Conservation (phyloP, 768 basidiomycete species). For the Kondoa subrosea region DNA sequence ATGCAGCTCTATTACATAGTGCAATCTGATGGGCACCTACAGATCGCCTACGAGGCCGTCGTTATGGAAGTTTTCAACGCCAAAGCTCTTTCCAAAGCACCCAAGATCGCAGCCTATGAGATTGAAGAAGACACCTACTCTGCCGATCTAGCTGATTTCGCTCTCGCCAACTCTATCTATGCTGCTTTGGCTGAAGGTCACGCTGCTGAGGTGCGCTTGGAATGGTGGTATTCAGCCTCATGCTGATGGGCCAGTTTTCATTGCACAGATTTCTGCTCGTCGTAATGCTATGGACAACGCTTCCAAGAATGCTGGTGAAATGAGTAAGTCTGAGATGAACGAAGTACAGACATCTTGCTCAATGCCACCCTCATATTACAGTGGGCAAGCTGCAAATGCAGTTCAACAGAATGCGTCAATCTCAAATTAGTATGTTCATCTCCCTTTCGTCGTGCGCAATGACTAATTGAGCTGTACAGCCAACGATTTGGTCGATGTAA, state of each 20-base stretch:
- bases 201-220: constrained; percentile 63
- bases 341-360: no score
- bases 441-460: constrained; percentile 10
- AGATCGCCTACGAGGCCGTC: constrained; percentile 68
- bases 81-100: constrained; percentile 58
- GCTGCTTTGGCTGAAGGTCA: constrained; percentile 86
- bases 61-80: constrained; percentile 63
- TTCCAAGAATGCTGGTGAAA: constrained; percentile 71
- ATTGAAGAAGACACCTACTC: constrained; percentile 94
- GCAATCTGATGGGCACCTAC: neutral
- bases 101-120: constrained; percentile 86
- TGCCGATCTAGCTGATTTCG: constrained; percentile 84
- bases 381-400: constrained; percentile 23
- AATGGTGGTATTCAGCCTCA: neutral
- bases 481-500: constrained; percentile 46
- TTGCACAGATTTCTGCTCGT: constrained; percentile 36
- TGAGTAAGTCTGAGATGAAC: constrained; percentile 15
- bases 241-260: neutral
- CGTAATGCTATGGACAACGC: constrained; percentile 99
- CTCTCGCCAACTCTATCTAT: constrained; percentile 89
- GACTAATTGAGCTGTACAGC: constrained; percentile 21
- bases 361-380: neutral
- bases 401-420: constrained; percentile 29
- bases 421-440: constrained; percentile 1
- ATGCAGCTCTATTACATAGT: neutral